Conservation (phyloP, 2,329 filamentous ascomycete genomes). For the Fusarium palustre region DNA sequence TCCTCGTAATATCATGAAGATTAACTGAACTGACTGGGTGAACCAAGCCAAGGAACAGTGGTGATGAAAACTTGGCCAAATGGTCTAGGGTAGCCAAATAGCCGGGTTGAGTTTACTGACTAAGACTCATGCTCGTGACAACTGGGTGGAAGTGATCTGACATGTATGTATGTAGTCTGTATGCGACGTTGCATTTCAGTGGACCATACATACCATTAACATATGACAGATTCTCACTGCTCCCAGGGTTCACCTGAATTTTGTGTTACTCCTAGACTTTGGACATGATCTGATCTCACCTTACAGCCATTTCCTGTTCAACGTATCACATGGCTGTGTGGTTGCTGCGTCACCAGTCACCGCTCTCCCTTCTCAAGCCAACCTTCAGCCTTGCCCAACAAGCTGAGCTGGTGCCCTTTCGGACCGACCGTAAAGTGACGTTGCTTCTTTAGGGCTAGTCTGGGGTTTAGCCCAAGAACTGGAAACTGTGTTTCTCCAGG, state of each 20-base stretch:
- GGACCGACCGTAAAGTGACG: slow-evolving; percentile 40
- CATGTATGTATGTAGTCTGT: slow-evolving; percentile 4
- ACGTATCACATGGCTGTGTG: not conserved
- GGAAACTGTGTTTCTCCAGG: slow-evolving; percentile 43
- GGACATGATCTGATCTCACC: slow-evolving; percentile 22
- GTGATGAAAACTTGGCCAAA: not conserved
- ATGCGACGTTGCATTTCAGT: slow-evolving; percentile 37
- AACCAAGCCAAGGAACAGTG: not conserved
- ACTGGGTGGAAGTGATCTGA: slow-evolving; percentile 12
- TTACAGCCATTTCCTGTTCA: not conserved
- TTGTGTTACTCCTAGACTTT: not conserved
- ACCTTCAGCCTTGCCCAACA: slow-evolving; percentile 39
- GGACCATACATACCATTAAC: slow-evolving; percentile 12
- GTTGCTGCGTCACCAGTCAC: slow-evolving; percentile 8
- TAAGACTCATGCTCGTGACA: slow-evolving; percentile 12
- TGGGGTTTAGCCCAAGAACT: slow-evolving; percentile 21
- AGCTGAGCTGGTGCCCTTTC: slow-evolving; percentile 42
- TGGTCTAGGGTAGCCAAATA: slow-evolving; percentile 23
- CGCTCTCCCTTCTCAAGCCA: not conserved
- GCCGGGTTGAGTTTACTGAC: not conserved
- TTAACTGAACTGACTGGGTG: not conserved
- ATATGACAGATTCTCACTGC: slow-evolving; percentile 30
- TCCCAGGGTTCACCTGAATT: not conserved
- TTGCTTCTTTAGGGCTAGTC: slow-evolving; percentile 36
- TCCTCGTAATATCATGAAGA: not conserved